Conservation (phyloP, 148 eudicot species). For the Nepenthes mirabilis region DNA sequence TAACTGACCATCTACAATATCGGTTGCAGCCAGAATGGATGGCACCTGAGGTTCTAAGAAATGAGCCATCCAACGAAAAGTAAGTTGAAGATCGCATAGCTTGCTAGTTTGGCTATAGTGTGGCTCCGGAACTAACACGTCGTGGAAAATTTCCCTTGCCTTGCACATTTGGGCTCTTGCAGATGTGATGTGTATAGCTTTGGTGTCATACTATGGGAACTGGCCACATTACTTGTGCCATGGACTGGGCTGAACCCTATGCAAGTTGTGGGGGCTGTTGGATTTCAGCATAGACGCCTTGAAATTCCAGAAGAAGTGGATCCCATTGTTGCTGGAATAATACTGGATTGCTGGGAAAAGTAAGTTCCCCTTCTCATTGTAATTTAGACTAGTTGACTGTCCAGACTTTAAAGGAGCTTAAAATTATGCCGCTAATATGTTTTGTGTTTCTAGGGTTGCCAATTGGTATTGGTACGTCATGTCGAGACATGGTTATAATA, state of each 20-base stretch:
- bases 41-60: slow-evolving; percentile 98
- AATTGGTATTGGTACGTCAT: too few species aligned
- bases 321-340: slow-evolving; percentile 67
- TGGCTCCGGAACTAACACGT: neutral
- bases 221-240: slow-evolving; percentile 74
- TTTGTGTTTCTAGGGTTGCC: too few species aligned
- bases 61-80: slow-evolving; percentile 94
- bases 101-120: neutral
- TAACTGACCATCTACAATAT: slow-evolving; percentile 4
- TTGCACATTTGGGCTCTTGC: slow-evolving; percentile 13
- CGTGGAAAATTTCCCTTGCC: slow-evolving; percentile 1
- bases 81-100: slow-evolving; percentile 20
- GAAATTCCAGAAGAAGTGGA: slow-evolving; percentile 62
- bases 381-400: neutral
- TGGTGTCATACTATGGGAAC: slow-evolving; percentile 94
- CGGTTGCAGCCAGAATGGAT: slow-evolving; percentile 90
- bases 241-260: slow-evolving; percentile 95
- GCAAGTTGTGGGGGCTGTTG: slow-evolving; percentile 99
- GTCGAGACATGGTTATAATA: too few species aligned
- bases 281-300: slow-evolving; percentile 80
- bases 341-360: slow-evolving; percentile 83
- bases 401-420: neutral
- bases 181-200: slow-evolving; percentile 96
- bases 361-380: slow-evolving; percentile 20
- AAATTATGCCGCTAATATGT: neutral